Evolutionary conservation across 768 basidiomycete genomes (phyloP), one percentile per base, ranked within the genome.

Genomic region (Mycena epipterygia): DNA sequence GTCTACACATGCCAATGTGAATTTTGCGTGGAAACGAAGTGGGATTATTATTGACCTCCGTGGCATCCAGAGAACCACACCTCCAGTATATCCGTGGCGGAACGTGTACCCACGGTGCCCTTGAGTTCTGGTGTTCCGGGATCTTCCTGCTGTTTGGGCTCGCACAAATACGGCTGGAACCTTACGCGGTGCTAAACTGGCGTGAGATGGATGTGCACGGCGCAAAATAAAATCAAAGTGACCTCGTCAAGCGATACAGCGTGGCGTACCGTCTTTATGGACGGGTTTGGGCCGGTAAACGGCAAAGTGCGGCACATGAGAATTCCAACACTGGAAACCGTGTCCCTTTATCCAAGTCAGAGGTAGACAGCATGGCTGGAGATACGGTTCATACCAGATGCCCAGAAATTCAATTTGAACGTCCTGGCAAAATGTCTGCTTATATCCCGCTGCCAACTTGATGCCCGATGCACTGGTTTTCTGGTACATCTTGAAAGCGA

Each of bases 61-160:
- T 95, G 94, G 70, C 89, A 89, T 2, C 94, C 94, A 8, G 89
- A 74, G 74, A 95, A 95, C 93, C 93, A 95, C 3, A 95, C 93
- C 76, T 95, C 94, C 16, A 90, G 76, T 17, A 93, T 89, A 77
- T 94, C 89, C 3, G 87, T 81, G 29, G 77, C 76, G 1, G 69
- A 60, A 14, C 52, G 64, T n/a, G n/a, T n/a, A n/a, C n/a, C n/a
- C n/a, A n/a, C n/a, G 2, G 57, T 73, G 3, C 52, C 72, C 41
- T 76, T 74, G 32, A 37, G 61, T 25, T 7, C 35, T 42, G 33
- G n/a, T n/a, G n/a, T n/a, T n/a, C n/a, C 41, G 41, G 25, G 8
- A 27, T 35, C 48, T 32, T 25, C 32, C n/a, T n/a, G 17, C 16
- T 29, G 13, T 21, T 70, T 70, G 1, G 72, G 72, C 33, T 70